phyloP scores from a whole-genome alignment of 2,329 filamentous ascomycete genomes.

The Colletotrichum gigasporum region DNA sequence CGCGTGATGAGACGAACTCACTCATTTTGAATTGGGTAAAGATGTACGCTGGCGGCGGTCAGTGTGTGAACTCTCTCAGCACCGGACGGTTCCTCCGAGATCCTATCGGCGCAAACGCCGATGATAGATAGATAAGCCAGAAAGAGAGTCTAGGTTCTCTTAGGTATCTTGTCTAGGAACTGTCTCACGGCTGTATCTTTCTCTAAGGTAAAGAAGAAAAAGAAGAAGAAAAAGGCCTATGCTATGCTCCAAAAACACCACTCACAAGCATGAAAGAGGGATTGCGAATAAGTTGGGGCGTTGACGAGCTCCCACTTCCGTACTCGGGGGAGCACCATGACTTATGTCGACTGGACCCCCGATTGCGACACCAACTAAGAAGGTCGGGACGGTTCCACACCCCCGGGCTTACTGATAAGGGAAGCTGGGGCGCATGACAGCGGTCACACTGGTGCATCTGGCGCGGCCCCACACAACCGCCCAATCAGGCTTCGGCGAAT shows the following conservation, averaged over 20 bases:
- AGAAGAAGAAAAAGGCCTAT: background rate
- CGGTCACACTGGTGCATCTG: background rate
- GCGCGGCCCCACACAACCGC: conserved; percentile 1
- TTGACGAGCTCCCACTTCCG: conserved; percentile 13
- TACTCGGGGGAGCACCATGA: conserved; percentile 24
- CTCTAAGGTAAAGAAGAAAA: too few relatives aligned
- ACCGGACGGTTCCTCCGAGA: conserved; percentile 23
- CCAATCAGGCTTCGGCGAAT: conserved; percentile 23
- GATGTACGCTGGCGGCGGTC: background rate
- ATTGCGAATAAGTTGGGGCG: background rate
- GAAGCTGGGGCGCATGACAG: conserved; percentile 24
- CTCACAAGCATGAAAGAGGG: background rate
- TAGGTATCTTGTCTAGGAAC: conserved; percentile 1
- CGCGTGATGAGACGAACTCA: conserved; percentile 26
- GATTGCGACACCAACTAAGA: conserved; percentile 24
- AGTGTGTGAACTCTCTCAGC: conserved; percentile 5
- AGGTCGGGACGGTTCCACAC: conserved; percentile 8
- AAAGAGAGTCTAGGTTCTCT: background rate
- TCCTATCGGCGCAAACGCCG: conserved; percentile 13
- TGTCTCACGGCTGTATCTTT: too few relatives aligned
- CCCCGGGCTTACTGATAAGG: conserved; percentile 28
- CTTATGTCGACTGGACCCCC: conserved; percentile 27
- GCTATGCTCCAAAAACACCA: background rate
- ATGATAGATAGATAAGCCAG: conserved; percentile 7
- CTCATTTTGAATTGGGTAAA: conserved; percentile 14